A percentile compares a stretch with the other conserved stretches of the same genome.
These are phyloP conservation scores for Pseudogymnoascus sp. DNA, from an alignment of 2,329 filamentous ascomycete species.

Conservation along the genomic window DNA sequence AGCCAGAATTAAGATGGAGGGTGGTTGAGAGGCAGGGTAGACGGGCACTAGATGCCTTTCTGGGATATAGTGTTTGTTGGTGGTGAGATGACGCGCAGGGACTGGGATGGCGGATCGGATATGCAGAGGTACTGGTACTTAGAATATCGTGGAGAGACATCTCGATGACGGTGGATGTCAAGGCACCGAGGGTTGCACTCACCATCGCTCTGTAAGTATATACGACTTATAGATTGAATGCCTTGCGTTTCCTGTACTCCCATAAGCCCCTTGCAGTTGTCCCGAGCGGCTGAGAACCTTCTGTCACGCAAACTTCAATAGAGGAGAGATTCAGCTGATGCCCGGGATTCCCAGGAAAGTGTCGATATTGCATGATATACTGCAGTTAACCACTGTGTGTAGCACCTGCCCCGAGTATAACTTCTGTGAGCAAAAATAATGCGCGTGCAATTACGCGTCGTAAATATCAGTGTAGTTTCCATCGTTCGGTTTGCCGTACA, in stretches of 20 bases:
- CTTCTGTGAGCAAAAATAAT: neutral
- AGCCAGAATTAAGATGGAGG: neutral
- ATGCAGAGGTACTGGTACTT: neutral
- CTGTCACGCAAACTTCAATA: neutral
- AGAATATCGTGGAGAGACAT: neutral
- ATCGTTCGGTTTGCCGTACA: neutral
- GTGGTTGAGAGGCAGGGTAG: constrained; percentile 5
- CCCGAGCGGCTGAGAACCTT: neutral
- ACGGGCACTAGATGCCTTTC: neutral
- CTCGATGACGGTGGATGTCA: neutral
- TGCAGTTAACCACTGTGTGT: neutral
- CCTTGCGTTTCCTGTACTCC: neutral
- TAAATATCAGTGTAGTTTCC: neutral
- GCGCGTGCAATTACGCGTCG: neutral
- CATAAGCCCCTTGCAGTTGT: neutral
- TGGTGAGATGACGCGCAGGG: constrained; percentile 3
- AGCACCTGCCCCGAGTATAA: neutral
- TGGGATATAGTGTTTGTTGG: neutral
- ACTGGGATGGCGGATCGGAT: neutral
- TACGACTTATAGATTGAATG: neutral
- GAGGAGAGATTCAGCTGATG: neutral
- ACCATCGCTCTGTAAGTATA: neutral
- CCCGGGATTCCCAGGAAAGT: neutral
- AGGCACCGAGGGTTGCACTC: neutral
- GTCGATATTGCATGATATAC: neutral